A percentile compares a stretch with the other conserved stretches of the same genome.
These are phyloP conservation scores for Clitocybe nebularis DNA, from an alignment of 1,284 basidiomycete species.

Conservation along the genomic window DNA sequence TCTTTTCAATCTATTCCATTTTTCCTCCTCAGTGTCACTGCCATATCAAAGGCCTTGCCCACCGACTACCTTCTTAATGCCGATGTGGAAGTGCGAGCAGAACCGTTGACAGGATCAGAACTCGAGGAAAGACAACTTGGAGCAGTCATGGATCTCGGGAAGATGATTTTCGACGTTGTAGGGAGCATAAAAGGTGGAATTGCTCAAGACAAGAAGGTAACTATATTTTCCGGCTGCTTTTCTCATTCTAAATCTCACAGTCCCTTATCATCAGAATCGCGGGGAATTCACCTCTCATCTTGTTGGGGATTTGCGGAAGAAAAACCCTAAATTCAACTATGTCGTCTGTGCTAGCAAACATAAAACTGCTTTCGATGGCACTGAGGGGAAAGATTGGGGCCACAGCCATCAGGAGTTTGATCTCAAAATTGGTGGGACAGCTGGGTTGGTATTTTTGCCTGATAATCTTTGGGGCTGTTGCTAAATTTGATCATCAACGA, in stretches of 20 bases:
- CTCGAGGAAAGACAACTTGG: background rate
- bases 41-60: background rate
- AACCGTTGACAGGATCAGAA: background rate
- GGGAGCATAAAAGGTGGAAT: conserved; percentile 4
- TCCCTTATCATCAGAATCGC: background rate
- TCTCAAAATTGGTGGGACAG: background rate
- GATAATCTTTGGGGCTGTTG: background rate
- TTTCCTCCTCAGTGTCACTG: background rate
- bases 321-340: background rate
- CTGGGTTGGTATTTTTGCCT: background rate
- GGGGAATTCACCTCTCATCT: background rate
- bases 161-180: conserved; percentile 4
- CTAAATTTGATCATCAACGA: background rate
- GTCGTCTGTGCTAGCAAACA: background rate
- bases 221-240: background rate
- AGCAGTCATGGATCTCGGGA: background rate
- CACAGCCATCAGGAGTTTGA: background rate
- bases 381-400: background rate
- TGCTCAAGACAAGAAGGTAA: conserved; percentile 5
- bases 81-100: background rate
- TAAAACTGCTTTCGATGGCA: background rate
- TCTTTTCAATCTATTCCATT: background rate
- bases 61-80: background rate
- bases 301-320: background rate
- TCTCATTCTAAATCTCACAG: background rate